Conservation (phyloP, 2,329 filamentous ascomycete species). For the Apiospora sp. region DNA sequence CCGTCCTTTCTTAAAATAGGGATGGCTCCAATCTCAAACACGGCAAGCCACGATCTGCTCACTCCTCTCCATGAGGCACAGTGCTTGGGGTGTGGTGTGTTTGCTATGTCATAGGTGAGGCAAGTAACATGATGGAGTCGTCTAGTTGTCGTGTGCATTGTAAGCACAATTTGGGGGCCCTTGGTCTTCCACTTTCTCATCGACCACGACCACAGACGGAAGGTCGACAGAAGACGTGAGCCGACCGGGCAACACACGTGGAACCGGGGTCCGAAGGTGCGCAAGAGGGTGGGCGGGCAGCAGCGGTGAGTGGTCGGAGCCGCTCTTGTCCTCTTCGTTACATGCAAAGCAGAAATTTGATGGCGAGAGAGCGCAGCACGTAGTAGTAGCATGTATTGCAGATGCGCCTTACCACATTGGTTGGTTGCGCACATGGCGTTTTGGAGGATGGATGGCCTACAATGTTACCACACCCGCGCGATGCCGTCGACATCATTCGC, state of each 20-base stretch:
- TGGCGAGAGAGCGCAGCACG: neutral
- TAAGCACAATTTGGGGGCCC: constrained; percentile 6
- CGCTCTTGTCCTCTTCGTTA: neutral
- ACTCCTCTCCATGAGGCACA: neutral
- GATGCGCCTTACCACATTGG: neutral
- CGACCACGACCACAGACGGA: neutral
- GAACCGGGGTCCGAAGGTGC: constrained; percentile 4
- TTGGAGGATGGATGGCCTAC: neutral
- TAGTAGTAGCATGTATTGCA: neutral
- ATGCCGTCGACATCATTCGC: neutral
- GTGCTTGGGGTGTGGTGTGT: neutral
- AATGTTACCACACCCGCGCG: neutral
- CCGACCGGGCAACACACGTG: constrained; percentile 6
- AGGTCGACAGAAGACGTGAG: neutral
- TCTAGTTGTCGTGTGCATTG: neutral
- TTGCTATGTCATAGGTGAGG: neutral
- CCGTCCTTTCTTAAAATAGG: constrained; percentile 7
- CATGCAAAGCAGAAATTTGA: neutral
- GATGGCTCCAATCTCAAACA: neutral
- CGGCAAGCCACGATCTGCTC: constrained; percentile 17
- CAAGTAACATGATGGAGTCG: neutral
- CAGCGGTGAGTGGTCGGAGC: neutral
- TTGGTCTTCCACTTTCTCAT: neutral
- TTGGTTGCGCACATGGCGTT: neutral
- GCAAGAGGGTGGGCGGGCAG: neutral